Conservation (phyloP, 2,329 filamentous ascomycete genomes). For the Penicillium janthinellum region DNA sequence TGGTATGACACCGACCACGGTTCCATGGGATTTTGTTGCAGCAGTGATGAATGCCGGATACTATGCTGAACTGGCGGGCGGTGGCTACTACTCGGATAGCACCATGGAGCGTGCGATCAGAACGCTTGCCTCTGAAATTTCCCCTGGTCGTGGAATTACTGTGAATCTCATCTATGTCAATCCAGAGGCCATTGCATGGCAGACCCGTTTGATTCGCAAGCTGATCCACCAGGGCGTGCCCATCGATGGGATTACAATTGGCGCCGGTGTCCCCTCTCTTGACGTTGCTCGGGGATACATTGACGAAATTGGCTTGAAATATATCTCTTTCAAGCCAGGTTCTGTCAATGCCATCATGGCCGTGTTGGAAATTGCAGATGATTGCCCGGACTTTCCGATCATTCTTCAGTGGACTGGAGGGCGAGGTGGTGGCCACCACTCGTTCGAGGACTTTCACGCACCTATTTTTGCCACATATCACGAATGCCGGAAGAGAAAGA, state of each 20-base stretch:
- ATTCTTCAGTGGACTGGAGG: slow-evolving; percentile 93
- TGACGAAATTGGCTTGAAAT: too few relatives aligned
- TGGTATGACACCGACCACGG: too few relatives aligned
- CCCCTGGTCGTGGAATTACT: slow-evolving; percentile 82
- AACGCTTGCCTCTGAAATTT: slow-evolving; percentile 52
- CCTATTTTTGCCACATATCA: slow-evolving; percentile 57
- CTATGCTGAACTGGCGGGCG: too few relatives aligned
- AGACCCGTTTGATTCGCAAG: slow-evolving; percentile 80
- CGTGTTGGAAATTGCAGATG: slow-evolving; percentile 89
- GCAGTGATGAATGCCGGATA: too few relatives aligned
- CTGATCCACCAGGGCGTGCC: slow-evolving; percentile 67
- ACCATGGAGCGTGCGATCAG: too few relatives aligned
- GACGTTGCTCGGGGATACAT: too few relatives aligned
- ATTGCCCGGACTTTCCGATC: slow-evolving; percentile 85
- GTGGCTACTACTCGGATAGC: too few relatives aligned
- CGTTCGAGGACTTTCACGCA: slow-evolving; percentile 91
- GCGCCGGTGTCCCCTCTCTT: too few relatives aligned
- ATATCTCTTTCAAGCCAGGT: too few relatives aligned
- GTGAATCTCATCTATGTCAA: slow-evolving; percentile 92
- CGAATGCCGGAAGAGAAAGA: too few relatives aligned
- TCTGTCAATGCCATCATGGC: slow-evolving; percentile 69
- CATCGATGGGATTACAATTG: too few relatives aligned
- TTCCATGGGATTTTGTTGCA: too few relatives aligned
- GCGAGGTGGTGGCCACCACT: slow-evolving; percentile 89
- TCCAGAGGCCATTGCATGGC: slow-evolving; percentile 87